Conservation (phyloP, 2,329 filamentous ascomycete species). For the Xylaria sp. region DNA sequence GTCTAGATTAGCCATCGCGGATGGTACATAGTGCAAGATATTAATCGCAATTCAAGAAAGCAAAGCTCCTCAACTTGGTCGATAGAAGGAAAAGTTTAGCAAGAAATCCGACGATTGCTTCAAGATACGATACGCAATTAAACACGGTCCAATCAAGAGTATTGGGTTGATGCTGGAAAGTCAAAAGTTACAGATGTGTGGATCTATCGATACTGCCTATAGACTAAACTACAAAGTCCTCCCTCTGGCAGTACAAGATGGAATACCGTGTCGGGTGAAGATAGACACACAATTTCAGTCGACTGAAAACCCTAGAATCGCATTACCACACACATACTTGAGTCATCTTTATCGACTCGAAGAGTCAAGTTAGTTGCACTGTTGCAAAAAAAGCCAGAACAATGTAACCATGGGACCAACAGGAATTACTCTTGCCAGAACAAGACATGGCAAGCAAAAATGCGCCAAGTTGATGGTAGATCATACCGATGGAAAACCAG, state of each 20-base stretch:
- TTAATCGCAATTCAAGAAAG: conserved; percentile 16
- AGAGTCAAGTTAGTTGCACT: conserved; percentile 41
- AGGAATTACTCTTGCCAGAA: conserved; percentile 39
- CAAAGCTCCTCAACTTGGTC: background rate
- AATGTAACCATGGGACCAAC: conserved; percentile 42
- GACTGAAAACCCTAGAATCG: conserved; percentile 39
- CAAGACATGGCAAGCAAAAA: conserved; percentile 40
- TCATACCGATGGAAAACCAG: conserved; percentile 47
- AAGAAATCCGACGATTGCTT: background rate
- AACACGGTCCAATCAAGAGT: background rate
- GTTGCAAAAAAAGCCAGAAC: conserved; percentile 41
- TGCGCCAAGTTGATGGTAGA: conserved; percentile 45
- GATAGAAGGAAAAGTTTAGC: background rate
- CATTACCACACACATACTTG: conserved; percentile 44
- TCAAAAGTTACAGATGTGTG: conserved; percentile 28
- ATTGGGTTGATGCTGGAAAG: background rate
- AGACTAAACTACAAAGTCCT: conserved; percentile 46
- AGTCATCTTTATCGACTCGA: conserved; percentile 44
- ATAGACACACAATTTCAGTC: conserved; percentile 45
- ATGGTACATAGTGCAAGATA: conserved; percentile 41
- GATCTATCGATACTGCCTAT: conserved; percentile 47
- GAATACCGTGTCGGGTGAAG: conserved; percentile 46
- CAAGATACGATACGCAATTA: background rate
- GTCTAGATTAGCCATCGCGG: conserved; percentile 43
- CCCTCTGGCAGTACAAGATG: conserved; percentile 43